Percentiles rank a stretch among this genome's conserved stretches.
These are phyloP conservation scores for Corymbia calophylla DNA, from an alignment of 441 rosid genomes.

Conservation along the genomic window DNA sequence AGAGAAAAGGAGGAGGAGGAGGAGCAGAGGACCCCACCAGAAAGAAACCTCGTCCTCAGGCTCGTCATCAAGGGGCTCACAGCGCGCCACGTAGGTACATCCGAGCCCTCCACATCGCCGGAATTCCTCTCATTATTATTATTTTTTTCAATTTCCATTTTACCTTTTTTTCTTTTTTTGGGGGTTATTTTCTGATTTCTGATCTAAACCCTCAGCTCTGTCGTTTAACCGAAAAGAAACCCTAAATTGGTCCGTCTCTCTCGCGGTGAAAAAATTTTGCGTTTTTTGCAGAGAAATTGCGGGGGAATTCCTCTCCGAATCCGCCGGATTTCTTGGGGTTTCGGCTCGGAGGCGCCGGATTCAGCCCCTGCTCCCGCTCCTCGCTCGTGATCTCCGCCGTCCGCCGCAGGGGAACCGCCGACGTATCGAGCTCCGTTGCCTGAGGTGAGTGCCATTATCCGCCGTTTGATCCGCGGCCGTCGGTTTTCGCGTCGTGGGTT, in stretches of 20 bases:
- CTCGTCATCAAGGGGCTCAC: neutral
- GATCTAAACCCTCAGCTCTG: neutral
- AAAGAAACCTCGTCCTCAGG: neutral
- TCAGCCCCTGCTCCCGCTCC: conserved; percentile 22
- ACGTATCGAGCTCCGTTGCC: conserved; percentile 20
- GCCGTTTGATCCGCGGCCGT: conserved; percentile 6
- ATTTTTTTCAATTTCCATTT: neutral
- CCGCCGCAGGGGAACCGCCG: conserved; percentile 18
- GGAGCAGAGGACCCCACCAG: neutral
- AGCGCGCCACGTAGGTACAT: neutral
- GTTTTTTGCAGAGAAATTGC: neutral
- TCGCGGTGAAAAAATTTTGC: conserved; percentile 30
- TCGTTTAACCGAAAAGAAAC: conserved; percentile 56
- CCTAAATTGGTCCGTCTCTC: conserved; percentile 52
- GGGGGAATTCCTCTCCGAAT: conserved; percentile 20
- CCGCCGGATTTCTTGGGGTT: conserved; percentile 32
- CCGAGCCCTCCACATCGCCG: neutral
- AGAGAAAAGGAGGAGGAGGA: neutral
- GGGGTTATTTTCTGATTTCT: neutral
- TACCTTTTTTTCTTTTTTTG: neutral
- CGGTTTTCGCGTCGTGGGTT: neutral
- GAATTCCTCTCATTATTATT: neutral
- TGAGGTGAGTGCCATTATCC: conserved; percentile 30
- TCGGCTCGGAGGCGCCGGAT: conserved; percentile 33
- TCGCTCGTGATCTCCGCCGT: conserved; percentile 30